Evolutionary conservation across 352 stramenopile species (phyloP).

Genomic region (Pythium dissotocum): DNA sequence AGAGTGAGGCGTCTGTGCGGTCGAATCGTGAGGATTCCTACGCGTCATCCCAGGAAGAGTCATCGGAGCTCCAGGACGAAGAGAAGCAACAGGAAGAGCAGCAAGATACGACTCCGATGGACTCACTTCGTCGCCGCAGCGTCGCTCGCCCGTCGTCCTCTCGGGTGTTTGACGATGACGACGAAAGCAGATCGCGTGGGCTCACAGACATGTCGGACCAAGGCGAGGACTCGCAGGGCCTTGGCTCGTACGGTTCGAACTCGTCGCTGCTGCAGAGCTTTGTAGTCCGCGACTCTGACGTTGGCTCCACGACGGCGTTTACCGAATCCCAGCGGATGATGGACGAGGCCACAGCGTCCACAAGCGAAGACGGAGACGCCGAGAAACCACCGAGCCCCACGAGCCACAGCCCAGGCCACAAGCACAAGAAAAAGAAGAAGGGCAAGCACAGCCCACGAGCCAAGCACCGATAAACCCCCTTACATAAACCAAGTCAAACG

Average conservation of each 20-base stretch:
- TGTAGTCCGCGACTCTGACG: slow-evolving; percentile 14
- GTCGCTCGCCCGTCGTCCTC: slow-evolving; percentile 13
- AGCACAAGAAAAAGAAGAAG: slow-evolving; percentile 21
- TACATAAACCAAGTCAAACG: too few relatives aligned
- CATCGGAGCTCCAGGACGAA: neutral
- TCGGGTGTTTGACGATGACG: slow-evolving; percentile 33
- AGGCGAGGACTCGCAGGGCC: slow-evolving; percentile 14
- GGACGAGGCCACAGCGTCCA: neutral
- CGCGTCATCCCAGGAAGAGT: slow-evolving; percentile 23
- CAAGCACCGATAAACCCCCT: slow-evolving; percentile 10
- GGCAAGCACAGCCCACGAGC: slow-evolving; percentile 17
- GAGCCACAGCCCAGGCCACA: neutral
- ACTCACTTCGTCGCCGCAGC: slow-evolving; percentile 7
- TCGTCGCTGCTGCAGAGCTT: slow-evolving; percentile 26
- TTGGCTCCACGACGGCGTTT: slow-evolving; percentile 6
- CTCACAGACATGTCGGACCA: slow-evolving; percentile 15
- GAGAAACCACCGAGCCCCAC: neutral
- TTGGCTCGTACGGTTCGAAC: slow-evolving; percentile 23
- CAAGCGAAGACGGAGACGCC: neutral
- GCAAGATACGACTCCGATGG: slow-evolving; percentile 22
- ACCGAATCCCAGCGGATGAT: slow-evolving; percentile 9
- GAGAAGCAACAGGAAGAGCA: neutral
- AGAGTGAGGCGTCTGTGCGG: slow-evolving; percentile 20
- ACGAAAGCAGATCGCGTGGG: neutral
- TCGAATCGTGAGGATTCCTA: slow-evolving; percentile 33